Evolutionary conservation across 1,284 basidiomycete species (phyloP), one percentile per base, ranked within the genome.

Genomic region (Malassezia caprae): DNA sequence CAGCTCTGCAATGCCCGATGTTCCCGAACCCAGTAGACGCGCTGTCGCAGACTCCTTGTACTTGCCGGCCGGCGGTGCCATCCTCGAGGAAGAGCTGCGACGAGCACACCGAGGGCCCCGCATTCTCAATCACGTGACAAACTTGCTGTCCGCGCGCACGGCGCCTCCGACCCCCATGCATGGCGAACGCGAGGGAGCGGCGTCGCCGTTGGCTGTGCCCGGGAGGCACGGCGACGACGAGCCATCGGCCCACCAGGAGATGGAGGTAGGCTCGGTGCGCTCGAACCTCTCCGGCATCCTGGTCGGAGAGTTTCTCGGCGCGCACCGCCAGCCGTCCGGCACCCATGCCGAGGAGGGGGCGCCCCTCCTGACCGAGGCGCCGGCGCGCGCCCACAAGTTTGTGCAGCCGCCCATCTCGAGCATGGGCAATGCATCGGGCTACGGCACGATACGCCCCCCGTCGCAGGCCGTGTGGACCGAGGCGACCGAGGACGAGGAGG

Each of bases 1-100:
- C 55, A 98, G 81, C 79, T 98, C 93, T 64, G 91, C 90, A 69
- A 98, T 81, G 70, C 91, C 91, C 88, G 74, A 51, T 40, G 51
- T 59, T 30, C 67, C 93, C 32, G 90, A 91, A 39, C 93, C 93
- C 47, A 96, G 81, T 60, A 98, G 79, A 61, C 93, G 84, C 51
- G 93, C 93, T 27, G 86, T 81, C 26, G 85, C 89, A 55, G 90
- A 94, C 72, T 98, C 93, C 31, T 60, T 60, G 19, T 57, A 59
- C 56, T 67, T 69, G 30, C 61, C 65, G n/a, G 58, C 48, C 31
- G 63, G 67, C 32, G 68, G 68, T 17, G 67, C 60, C 68, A 71
- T 71, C 26, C 12, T 41, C 21, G 35, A 21, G 17, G 27, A 43
- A 2, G 11, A 8, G 41, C 5, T n/a, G 7, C 41, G 23, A 8